Percentiles rank a stretch among this genome's conserved stretches.
phyloP scores from a whole-genome alignment of 139 green algal species.

The Pedinophyceae sp. region DNA sequence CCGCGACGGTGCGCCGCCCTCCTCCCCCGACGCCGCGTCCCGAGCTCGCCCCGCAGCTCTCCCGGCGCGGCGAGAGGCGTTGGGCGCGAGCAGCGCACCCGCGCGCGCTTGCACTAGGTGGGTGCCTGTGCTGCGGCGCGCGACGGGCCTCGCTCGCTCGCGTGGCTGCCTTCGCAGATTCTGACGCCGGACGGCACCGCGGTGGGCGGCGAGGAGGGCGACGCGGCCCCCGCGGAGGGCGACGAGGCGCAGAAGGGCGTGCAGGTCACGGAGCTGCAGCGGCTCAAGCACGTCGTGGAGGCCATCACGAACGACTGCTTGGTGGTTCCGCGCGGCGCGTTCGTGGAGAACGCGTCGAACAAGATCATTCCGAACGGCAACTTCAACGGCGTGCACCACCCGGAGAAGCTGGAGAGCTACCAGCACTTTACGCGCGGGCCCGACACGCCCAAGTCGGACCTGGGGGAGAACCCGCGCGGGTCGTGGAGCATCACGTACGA shows the following conservation, averaged over 20 bases:
- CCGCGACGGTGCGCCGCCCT: background rate
- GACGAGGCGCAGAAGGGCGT: background rate
- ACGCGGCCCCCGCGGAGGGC: background rate
- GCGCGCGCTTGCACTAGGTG: too few species aligned
- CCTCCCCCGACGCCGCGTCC: too few species aligned
- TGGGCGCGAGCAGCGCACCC: too few species aligned
- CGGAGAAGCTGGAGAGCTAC: background rate
- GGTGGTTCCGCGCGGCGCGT: background rate
- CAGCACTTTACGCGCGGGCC: background rate
- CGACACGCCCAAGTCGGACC: background rate
- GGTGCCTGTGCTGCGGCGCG: too few species aligned
- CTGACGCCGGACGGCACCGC: too few species aligned
- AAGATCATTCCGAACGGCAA: background rate
- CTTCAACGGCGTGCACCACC: background rate
- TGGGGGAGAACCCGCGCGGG: too few species aligned
- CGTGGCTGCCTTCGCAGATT: too few species aligned
- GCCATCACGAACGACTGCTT: background rate
- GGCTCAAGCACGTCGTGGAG: background rate
- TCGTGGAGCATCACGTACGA: background rate
- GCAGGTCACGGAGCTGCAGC: background rate
- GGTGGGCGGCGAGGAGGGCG: background rate
- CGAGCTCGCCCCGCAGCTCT: too few species aligned
- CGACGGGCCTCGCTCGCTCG: too few species aligned
- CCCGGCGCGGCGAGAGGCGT: too few species aligned
- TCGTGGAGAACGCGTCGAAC: background rate